These are phyloP conservation scores for Nakazawaea laoshanensis DNA, from an alignment of 805 yeast genomes.

Conservation along the genomic window DNA sequence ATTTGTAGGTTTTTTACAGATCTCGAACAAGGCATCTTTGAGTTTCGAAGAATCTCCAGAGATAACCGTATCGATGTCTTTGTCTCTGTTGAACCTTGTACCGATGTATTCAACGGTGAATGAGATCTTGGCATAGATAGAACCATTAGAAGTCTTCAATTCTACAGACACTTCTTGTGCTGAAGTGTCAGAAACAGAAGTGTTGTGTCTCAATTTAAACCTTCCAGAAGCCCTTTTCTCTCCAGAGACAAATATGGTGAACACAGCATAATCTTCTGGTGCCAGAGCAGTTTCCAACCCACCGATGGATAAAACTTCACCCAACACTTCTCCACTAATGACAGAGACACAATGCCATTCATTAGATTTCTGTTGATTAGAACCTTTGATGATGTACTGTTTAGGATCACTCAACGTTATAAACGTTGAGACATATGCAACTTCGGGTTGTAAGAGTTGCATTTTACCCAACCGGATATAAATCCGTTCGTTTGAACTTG, in stretches of 20 bases:
- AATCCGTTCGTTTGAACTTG: conserved; percentile 49
- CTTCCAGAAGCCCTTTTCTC: conserved; percentile 51
- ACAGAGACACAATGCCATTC: conserved; percentile 72
- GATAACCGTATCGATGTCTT: conserved; percentile 43
- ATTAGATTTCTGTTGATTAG: conserved; percentile 43
- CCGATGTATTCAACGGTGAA: conserved; percentile 63
- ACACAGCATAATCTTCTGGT: conserved; percentile 9
- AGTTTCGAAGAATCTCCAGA: conserved; percentile 40
- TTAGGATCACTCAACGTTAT: conserved; percentile 42
- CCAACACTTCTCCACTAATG: conserved; percentile 59
- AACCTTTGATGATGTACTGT: conserved; percentile 56
- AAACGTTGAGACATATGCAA: conserved; percentile 43
- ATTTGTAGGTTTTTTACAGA: conserved; percentile 44
- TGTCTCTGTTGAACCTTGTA: conserved; percentile 50
- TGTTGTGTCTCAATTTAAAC: conserved; percentile 26
- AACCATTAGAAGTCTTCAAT: conserved; percentile 31
- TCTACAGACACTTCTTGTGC: conserved; percentile 19
- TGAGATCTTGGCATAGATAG: conserved; percentile 34
- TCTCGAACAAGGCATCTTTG: conserved; percentile 33
- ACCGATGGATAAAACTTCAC: conserved; percentile 60
- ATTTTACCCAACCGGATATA: conserved; percentile 52
- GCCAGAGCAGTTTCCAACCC: conserved; percentile 16
- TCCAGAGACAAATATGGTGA: conserved; percentile 58
- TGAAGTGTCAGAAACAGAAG: conserved; percentile 26
- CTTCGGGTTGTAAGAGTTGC: conserved; percentile 19